A percentile compares a stretch with the other conserved stretches of the same genome.
These are phyloP conservation scores for Chrysophaeum taylorii DNA, from an alignment of 352 stramenopile species.

Conservation along the genomic window DNA sequence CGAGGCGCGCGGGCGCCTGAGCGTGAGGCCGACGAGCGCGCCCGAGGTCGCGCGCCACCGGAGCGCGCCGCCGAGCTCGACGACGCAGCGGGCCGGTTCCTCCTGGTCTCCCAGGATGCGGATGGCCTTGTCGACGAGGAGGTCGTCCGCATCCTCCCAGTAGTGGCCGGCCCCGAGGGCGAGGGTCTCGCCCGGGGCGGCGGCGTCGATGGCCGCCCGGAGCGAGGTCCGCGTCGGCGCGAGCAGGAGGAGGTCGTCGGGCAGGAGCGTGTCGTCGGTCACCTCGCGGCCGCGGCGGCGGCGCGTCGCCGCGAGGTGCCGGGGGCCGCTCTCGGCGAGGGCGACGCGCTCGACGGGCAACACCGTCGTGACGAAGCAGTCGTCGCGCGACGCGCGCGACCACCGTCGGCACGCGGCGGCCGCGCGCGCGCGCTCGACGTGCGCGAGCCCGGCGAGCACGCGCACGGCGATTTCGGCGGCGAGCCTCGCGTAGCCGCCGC, in stretches of 20 bases:
- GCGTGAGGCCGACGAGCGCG: constrained; percentile 26
- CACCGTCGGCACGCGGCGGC: constrained; percentile 45
- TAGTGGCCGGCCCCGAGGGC: constrained; percentile 67
- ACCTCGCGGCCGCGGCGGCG: background rate
- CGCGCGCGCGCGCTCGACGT: constrained; percentile 48
- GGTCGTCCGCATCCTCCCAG: constrained; percentile 51
- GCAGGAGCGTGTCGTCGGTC: background rate
- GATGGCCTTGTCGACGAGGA: constrained; percentile 46
- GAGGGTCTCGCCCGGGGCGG: constrained; percentile 61
- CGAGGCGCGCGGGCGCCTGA: constrained; percentile 21
- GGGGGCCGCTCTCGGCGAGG: background rate
- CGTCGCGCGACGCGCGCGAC: constrained; percentile 34
- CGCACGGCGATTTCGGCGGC: constrained; percentile 55
- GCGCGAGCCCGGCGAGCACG: constrained; percentile 67
- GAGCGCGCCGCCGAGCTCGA: constrained; percentile 59
- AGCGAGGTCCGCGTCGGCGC: constrained; percentile 39
- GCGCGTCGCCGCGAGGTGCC: background rate
- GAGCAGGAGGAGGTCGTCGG: background rate
- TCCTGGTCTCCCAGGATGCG: constrained; percentile 58
- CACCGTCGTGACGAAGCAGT: constrained; percentile 25
- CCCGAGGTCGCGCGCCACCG: constrained; percentile 33
- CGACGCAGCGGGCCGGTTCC: constrained; percentile 52
- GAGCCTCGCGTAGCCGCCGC: constrained; percentile 61
- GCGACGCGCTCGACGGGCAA: constrained; percentile 22
- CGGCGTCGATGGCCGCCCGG: constrained; percentile 50